Evolutionary conservation across 2,329 filamentous ascomycete genomes (phyloP), one percentile per base, ranked within the genome.

Genomic region (Dothideomycetes sp.): DNA sequence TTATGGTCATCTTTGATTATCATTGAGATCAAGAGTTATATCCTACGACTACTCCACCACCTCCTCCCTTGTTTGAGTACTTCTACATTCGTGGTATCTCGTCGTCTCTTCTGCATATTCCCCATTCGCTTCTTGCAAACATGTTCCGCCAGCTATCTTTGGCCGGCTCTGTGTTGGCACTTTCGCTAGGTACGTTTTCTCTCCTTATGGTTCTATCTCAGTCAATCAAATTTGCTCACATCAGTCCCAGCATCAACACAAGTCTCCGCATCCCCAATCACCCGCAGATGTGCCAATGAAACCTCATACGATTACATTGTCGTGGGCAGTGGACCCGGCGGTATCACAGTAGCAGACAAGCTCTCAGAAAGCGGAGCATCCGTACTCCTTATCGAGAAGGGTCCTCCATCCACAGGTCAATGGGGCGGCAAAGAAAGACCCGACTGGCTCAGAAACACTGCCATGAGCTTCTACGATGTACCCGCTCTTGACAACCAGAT

Each of bases 251-350:
- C 40, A 42, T 28, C 38, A 9, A 19, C 31, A 15, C 29, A 41
- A 16, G 38, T 34, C 6, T 41, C 38, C n/a, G 38, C 38, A 7
- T 34, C 28, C 13, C 38, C 38, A 2, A 41, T 41, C 13, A 11
- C 20, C 16, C 24, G 24, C 8, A 41, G 39, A 34, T 30, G 24
- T 28, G 30, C 38, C 13, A 30, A 30, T 6, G 32, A 34, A 20
- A 24, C 40, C 4, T 28, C 40, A 25, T 42, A 34, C 20, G 40
- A 42, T 27, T 42, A 42, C 20, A 36, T 42, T 19, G 32, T 42
- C n/a, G 40, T 42, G 10, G 40, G 40, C 4, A 31, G 32, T 18
- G 40, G 40, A 15, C 31, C 40, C 18, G 40, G 31, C 11, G 40
- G 40, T 25, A 24, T 42, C 25, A 29, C 40, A 25, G 31, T 36